A percentile compares a stretch with the other conserved stretches of the same genome.
phyloP scores from a whole-genome alignment of 1,284 basidiomycete genomes.

The Ustilago esculenta region DNA sequence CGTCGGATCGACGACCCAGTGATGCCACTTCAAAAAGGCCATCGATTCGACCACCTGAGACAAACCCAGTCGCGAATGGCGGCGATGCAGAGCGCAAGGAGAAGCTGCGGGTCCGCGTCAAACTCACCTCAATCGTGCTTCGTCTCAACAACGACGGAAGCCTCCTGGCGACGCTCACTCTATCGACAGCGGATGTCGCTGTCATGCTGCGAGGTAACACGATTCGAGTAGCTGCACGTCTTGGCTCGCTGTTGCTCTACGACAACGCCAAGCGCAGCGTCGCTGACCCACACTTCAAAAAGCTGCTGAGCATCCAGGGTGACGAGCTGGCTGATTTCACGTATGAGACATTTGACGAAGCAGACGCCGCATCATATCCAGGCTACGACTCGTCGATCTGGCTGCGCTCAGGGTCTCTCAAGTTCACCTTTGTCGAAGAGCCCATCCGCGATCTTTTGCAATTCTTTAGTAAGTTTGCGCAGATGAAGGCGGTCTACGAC shows the following conservation, averaged over 20 bases:
- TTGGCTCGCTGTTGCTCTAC: conserved; percentile 85
- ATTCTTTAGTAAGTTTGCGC: conserved; percentile 87
- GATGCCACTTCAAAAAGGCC: conserved; percentile 32
- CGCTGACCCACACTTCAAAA: conserved; percentile 76
- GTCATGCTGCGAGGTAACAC: conserved; percentile 80
- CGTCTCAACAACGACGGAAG: conserved; percentile 81
- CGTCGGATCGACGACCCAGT: conserved; percentile 40
- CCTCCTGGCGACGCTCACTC: conserved; percentile 83
- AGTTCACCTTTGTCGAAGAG: conserved; percentile 86
- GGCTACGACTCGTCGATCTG: conserved; percentile 88
- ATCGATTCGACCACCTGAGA: conserved; percentile 30
- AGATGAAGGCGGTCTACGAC: conserved; percentile 82
- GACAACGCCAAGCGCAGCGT: conserved; percentile 76
- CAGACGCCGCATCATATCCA: conserved; percentile 73
- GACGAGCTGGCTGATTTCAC: conserved; percentile 93
- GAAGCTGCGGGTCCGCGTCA: conserved; percentile 84
- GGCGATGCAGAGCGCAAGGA: conserved; percentile 65
- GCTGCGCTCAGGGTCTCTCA: conserved; percentile 89
- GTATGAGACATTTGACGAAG: conserved; percentile 87
- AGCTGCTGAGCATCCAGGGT: conserved; percentile 92
- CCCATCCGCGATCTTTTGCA: conserved; percentile 85
- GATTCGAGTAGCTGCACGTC: conserved; percentile 81
- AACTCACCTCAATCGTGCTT: conserved; percentile 85
- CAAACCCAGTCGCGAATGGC: conserved; percentile 17
- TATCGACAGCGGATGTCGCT: conserved; percentile 90